Conservation (phyloP, 1,284 basidiomycete species). For the Irpex sp. region DNA sequence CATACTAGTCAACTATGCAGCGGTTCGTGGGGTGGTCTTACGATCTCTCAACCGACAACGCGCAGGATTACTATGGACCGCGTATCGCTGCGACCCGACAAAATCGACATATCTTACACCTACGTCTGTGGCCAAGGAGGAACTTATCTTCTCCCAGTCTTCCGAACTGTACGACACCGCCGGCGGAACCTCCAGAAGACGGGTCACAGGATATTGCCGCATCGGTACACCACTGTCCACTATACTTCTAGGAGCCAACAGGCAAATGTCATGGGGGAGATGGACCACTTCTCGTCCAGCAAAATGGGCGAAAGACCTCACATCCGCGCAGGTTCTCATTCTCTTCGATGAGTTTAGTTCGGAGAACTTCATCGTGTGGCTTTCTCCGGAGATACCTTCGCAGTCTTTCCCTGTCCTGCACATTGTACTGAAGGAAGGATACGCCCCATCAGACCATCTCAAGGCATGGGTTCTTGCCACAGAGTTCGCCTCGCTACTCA, state of each 20-base stretch:
- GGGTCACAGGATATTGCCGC: constrained; percentile 6
- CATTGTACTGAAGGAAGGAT: constrained; percentile 48
- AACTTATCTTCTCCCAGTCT: constrained; percentile 11
- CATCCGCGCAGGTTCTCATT: constrained; percentile 6
- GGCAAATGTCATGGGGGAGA: not conserved
- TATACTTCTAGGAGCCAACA: constrained; percentile 1
- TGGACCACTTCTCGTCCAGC: not conserved
- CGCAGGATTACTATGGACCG: constrained; percentile 47
- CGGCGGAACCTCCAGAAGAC: too few relatives aligned
- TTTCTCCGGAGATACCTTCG: constrained; percentile 26
- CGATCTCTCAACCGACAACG: constrained; percentile 60
- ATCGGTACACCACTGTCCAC: constrained; percentile 14
- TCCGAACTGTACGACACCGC: constrained; percentile 1
- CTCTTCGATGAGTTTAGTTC: constrained; percentile 28
- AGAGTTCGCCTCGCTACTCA: constrained; percentile 20
- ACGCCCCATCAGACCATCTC: constrained; percentile 43
- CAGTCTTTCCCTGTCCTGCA: constrained; percentile 25
- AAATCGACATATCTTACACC: constrained; percentile 1
- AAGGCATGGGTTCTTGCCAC: constrained; percentile 54
- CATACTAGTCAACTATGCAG: constrained; percentile 55
- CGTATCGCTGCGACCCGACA: constrained; percentile 13
- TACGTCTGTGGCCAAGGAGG: constrained; percentile 7
- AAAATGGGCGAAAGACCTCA: not conserved
- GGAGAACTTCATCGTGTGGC: constrained; percentile 51
- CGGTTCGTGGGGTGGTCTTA: constrained; percentile 52